Percentiles rank a stretch among this genome's conserved stretches.
Evolutionary conservation across 345 rosid genomes (phyloP).

Genomic region (Lagerstroemia speciosa): DNA sequence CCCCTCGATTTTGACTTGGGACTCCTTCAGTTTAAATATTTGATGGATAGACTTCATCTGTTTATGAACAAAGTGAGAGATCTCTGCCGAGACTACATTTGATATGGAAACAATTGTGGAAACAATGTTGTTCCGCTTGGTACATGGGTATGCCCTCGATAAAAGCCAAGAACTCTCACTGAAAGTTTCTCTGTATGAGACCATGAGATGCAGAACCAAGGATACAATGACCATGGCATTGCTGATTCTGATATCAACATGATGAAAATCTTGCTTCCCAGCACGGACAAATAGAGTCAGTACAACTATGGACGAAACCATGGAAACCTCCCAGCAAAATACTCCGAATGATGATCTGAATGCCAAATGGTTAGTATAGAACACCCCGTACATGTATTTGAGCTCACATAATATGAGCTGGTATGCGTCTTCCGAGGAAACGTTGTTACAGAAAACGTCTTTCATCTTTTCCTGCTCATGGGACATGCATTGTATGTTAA

Average conservation of each 20-base stretch:
- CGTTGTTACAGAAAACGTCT: constrained; percentile 20
- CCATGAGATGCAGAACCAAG: constrained; percentile 31
- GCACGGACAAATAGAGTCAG: constrained; percentile 24
- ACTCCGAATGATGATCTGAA: constrained; percentile 6
- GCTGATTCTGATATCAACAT: constrained; percentile 39
- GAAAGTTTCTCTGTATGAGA: neutral
- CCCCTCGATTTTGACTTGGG: neutral
- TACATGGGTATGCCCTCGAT: too few relatives aligned
- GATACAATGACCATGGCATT: constrained; percentile 42
- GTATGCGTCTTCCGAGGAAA: constrained; percentile 28
- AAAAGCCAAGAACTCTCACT: too few relatives aligned
- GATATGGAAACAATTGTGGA: too few relatives aligned
- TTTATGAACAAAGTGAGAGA: too few relatives aligned
- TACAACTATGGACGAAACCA: constrained; percentile 20
- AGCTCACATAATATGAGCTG: constrained; percentile 48
- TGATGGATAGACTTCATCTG: too few relatives aligned
- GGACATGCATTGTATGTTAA: constrained; percentile 42
- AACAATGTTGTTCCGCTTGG: too few relatives aligned
- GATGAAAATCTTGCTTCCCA: constrained; percentile 20
- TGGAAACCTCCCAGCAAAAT: constrained; percentile 12
- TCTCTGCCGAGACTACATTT: too few relatives aligned
- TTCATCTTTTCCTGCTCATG: constrained; percentile 35
- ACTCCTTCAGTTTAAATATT: neutral
- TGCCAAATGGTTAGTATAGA: constrained; percentile 39
- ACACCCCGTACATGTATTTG: constrained; percentile 44